Base-by-base conservation (phyloP, 192 early-diverging fungal species). In the Polychytrium aggregatum region DNA sequence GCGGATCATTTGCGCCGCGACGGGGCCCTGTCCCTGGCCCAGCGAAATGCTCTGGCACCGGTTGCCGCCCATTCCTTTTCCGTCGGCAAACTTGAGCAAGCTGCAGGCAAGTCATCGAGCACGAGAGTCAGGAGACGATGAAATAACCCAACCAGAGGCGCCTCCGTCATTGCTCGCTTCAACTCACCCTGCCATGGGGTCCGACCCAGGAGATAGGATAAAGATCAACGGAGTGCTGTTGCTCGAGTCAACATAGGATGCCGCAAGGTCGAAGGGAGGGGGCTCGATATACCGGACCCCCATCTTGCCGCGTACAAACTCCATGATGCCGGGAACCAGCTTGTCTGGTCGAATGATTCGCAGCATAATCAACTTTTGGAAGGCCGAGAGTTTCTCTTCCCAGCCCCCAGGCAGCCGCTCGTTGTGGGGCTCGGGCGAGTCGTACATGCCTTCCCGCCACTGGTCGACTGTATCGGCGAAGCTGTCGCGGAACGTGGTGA, bases 261-360 rank as follows among this genome's bases (percentile, higher is more conserved):
- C 74, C 2, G 65, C 69, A 10, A 78, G 40, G 48, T 78, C 76
- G 53, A 78, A 78, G 36, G 71, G 73, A 17, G 76, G 76, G 3
- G 76, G 76, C 44, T 78, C 76, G 24, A 78, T 69, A 46, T 64
- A 78, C 59, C 78, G 77, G 30, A 60, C 63, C 0, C 76, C 76
- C 67, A 78, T 73, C 42, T 67, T 62, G 33, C 44, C 59, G 26
- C 59, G 74, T 28, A 78, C 76, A 60, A 77, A 78, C 30, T 78
- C 74, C 63, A 71, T 74, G 21, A 78, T 57, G 20, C 55, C 70
- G 11, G 74, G 70, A 11, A 78, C 70, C 8, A 78, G 55, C 38
- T 73, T 73, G 36, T 78, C 76, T 7, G 76, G 72, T 21, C 76
- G 28, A 17, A 78, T 46, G 24, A 70, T 57, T 8, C 73, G 27